Base-by-base conservation (phyloP, 164 flowering plant species). In the Vitis labrusca region DNA sequence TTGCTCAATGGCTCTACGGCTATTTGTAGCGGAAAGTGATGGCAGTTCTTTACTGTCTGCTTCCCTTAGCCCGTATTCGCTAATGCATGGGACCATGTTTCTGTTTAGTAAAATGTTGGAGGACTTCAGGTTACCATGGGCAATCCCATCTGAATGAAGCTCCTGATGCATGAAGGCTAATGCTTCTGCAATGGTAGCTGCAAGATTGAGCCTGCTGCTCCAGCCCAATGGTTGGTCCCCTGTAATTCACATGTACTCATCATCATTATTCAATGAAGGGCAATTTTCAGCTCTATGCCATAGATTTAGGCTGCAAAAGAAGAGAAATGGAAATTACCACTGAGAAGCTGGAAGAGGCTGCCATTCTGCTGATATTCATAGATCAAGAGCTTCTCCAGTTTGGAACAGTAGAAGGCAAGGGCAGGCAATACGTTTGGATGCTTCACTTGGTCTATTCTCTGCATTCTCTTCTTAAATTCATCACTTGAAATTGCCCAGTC, bases 381-480 rank as follows among this genome's bases (percentile, higher is more conserved):
- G 51, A 83, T 85, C 72, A 85, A 47, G 6, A 85, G 85, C 73
- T 85, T 85, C 74, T 83, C 88, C 23, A 78, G 78, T 30, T 62
- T 69, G 27, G 79, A 82, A 54, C 73, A 68, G 50, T 74, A 79
- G 53, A 79, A 87, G 47, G 96, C 96, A 54, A 86, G 68, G 9
- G 71, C 76, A 12, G 89, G 80, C 82, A 85, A 56, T 6, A 89
- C 87, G 69, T 87, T 86, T 2, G 87, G 82, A 74, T 87, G 93
- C 75, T 69, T 86, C 47, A 75, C 85, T 77, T 76, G 77, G 70
- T 82, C 77, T 2, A 88, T 53, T 65, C 76, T 81, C 72, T 74
- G 74, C 93, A 88, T 88, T 70, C 90, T 82, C 71, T 27, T 58
- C 75, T 76, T 78, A 67, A 88, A 88, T 2, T 85, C 85, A 30